Conservation (phyloP, 2,329 filamentous ascomycete genomes). For the Lachnellula occidentalis region DNA sequence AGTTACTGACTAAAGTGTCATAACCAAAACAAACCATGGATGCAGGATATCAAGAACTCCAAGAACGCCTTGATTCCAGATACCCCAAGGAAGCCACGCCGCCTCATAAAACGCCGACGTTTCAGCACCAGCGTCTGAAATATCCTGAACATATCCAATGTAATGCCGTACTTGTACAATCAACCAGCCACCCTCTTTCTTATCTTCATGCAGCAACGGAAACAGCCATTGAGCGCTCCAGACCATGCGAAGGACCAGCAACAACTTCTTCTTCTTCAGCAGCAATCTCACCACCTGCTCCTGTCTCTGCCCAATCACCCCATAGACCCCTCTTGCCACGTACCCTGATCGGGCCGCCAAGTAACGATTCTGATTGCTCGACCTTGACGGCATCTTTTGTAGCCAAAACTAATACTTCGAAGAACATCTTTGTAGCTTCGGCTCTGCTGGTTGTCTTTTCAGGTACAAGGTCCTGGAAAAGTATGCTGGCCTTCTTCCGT, state of each 20-base stretch:
- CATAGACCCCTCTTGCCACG: slow-evolving; percentile 92
- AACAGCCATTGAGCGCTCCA: slow-evolving; percentile 16
- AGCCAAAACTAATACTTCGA: slow-evolving; percentile 89
- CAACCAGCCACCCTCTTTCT: neutral
- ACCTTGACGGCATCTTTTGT: slow-evolving; percentile 98
- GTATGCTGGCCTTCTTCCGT: slow-evolving; percentile 68
- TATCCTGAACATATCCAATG: neutral
- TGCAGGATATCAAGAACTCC: slow-evolving; percentile 1
- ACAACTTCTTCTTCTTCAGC: slow-evolving; percentile 20
- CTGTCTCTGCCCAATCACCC: slow-evolving; percentile 89
- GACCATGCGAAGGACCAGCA: slow-evolving; percentile 14
- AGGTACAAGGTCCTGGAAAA: slow-evolving; percentile 89
- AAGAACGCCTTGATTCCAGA: neutral
- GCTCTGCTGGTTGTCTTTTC: slow-evolving; percentile 74
- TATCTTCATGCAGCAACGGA: slow-evolving; percentile 17
- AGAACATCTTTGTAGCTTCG: slow-evolving; percentile 99
- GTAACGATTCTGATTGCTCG: slow-evolving; percentile 67
- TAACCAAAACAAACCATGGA: neutral
- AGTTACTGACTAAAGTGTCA: no score
- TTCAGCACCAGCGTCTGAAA: neutral
- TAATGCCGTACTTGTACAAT: slow-evolving; percentile 1
- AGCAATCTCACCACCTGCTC: slow-evolving; percentile 57
- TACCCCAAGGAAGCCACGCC: neutral
- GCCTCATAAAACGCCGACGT: neutral
- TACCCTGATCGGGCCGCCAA: slow-evolving; percentile 78